Evolutionary conservation across 179 eudicot species (phyloP), one percentile per base, ranked within the genome.

Genomic region (Beta lomatogona): DNA sequence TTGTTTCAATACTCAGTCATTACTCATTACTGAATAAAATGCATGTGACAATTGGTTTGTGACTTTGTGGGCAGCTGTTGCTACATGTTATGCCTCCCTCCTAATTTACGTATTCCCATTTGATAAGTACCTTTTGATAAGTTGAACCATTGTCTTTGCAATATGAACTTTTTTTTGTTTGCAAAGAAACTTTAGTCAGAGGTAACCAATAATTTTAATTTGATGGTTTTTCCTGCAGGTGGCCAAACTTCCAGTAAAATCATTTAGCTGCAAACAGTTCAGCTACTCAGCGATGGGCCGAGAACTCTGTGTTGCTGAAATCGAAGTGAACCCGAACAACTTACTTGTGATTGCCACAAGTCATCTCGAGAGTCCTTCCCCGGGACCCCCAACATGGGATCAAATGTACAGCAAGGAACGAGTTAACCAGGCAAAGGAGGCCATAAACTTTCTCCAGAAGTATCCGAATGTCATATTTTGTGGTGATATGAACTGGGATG

Each of bases 401-500:
- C 98, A 95, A 66, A 89, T 90, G 94, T 89, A 55, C 88, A 93
- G 94, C 89, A 93, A 93, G 86, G 98, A 95, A 83, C 91, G 99
- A 4, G 98, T 95, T 12, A 77, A 70, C 28, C 99, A 95, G 74
- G 98, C 95, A 18, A 87, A 87, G 31, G 93, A 93, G 73, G 91
- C 98, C 55, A 15, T 95, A 50, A 82, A 61, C 21, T 21, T 77
- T 48, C 95, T 95, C 18, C 81, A 86, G 50, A 71, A 80, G 22
- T 73, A 87, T 19, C 89, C 80, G 1, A 95, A 95, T 54, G 93
- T 82, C 57, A 83, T 95, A 4, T 95, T 94, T 76, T 92, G 97
- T 63, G 99, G 99, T 21, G 98, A 94, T 81, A 94, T 94, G 99
- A 95, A 95, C 82, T 95, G 99, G 99, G 92, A 89, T 45, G 99